Conservation (phyloP, 495 filamentous ascomycete genomes). For the Talaromyces borbonicus region DNA sequence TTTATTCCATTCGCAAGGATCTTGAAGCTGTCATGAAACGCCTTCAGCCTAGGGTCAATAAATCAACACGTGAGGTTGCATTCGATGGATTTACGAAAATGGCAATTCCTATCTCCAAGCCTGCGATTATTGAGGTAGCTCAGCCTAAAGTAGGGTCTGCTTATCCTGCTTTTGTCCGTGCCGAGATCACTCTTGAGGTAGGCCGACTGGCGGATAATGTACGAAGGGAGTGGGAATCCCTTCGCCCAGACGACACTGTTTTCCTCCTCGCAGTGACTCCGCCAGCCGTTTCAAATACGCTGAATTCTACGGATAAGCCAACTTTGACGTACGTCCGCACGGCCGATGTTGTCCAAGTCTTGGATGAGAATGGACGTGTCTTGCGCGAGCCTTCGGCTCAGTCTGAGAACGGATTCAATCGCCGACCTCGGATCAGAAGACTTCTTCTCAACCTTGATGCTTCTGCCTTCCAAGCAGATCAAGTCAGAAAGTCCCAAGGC, state of each 20-base stretch:
- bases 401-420: constrained; percentile 42
- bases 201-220: constrained; percentile 63
- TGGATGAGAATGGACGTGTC: constrained; percentile 77
- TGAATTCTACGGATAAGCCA: constrained; percentile 41
- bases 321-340: constrained; percentile 63
- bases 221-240: constrained; percentile 80
- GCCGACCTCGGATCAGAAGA: constrained; percentile 49
- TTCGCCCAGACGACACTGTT: constrained; percentile 82
- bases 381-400: constrained; percentile 49
- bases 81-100: constrained; percentile 88
- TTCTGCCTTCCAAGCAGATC: constrained; percentile 68
- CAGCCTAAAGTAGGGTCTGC: constrained; percentile 78
- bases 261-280: constrained; percentile 70
- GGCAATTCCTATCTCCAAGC: constrained; percentile 78
- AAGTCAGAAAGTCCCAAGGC: constrained; percentile 49
- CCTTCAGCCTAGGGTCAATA: constrained; percentile 57
- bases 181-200: constrained; percentile 83
- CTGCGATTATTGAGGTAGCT: constrained; percentile 78
- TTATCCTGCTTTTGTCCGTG: constrained; percentile 74
- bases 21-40: constrained; percentile 74
- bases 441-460: constrained; percentile 78
- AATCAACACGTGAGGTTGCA: constrained; percentile 48
- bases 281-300: constrained; percentile 36
- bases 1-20: constrained; percentile 87
- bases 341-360: constrained; percentile 77